Conservation (phyloP, 768 basidiomycete genomes). For the Phlegmacium glaucopus region DNA sequence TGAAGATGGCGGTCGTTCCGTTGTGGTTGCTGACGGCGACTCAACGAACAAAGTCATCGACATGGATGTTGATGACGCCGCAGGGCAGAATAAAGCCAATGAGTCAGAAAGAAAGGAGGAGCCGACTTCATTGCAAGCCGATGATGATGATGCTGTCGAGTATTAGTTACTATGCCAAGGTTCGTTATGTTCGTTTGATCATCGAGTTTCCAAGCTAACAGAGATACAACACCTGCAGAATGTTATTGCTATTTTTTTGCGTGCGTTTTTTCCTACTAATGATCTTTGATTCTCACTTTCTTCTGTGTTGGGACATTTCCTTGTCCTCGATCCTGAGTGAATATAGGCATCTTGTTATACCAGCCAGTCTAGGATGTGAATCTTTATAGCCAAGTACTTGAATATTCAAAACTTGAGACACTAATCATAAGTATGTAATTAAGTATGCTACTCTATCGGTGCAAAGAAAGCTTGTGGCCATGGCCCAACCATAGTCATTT, state of each 20-base stretch:
- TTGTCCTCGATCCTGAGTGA: too few species aligned
- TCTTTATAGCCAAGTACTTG: too few species aligned
- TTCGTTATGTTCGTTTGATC: slow-evolving; percentile 6
- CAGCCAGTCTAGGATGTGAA: too few species aligned
- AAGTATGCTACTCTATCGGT: too few species aligned
- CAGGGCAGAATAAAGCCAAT: slow-evolving; percentile 20
- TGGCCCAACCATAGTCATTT: too few species aligned
- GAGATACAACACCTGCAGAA: neutral
- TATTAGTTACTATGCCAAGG: slow-evolving; percentile 46
- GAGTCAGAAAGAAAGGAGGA: slow-evolving; percentile 54
- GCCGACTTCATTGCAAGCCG: slow-evolving; percentile 50
- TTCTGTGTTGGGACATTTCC: too few species aligned
- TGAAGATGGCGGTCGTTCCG: slow-evolving; percentile 13
- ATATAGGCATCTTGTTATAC: too few species aligned
- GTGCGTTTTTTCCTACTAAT: slow-evolving; percentile 23
- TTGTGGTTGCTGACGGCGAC: slow-evolving; percentile 4
- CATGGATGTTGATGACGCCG: slow-evolving; percentile 38
- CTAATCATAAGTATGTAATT: too few species aligned
- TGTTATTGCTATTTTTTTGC: slow-evolving; percentile 9
- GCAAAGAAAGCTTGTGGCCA: too few species aligned
- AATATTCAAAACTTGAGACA: too few species aligned
- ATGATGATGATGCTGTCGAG: slow-evolving; percentile 81
- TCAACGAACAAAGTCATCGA: slow-evolving; percentile 19
- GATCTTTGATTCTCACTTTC: too few species aligned
- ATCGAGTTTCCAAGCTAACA: neutral